Base-by-base conservation (phyloP, 345 rosid species). In the Heritiera fomes region DNA sequence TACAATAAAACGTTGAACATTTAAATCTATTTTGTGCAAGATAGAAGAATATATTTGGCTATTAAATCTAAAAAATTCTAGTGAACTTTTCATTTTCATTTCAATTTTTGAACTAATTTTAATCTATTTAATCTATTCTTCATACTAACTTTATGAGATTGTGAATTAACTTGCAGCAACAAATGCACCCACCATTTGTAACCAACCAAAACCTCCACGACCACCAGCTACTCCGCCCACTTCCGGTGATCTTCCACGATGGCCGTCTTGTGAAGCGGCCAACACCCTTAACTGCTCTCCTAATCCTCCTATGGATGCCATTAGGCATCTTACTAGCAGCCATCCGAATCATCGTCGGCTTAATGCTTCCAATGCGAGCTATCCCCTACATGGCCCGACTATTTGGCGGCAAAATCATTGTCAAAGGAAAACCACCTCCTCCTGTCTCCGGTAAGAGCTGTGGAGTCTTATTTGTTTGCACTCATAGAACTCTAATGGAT, bases 401-500 rank as follows among this genome's bases (percentile, higher is more conserved):
- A 28, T 86, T 93, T 11, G 94, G 92, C 5, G 92, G 88, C 45
- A 83, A 87, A 41, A 81, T 93, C 72, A 87, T 86, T 5, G 92
- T 92, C 34, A 93, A 84, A 78, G 99, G 99, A 58, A 92, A 89
- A 75, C 97, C 90, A 23, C 98, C 98, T 0, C 86, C 88, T 7
- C 90, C 82, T 0, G 87, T 83, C 43, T 32, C 86, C 7, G 45
- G 77, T 2, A 80, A 84, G 73, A 82, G 43, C 68, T 70, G 58
- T 5, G 99, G 99, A 0, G 94, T 95, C 59, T 83, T 95, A 56
- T 95, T 93, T 17, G 98, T 95, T 10, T 92, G 99, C 86, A 91
- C 96, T 23, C 99, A 95, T 80, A 87, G 99, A 60, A 93, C 99
- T 17, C 86, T 95, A 15, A 91, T 95, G 98, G 99, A 95, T 70